Conservation (phyloP, 768 basidiomycete species). For the Lactarius pseudohatsudake region DNA sequence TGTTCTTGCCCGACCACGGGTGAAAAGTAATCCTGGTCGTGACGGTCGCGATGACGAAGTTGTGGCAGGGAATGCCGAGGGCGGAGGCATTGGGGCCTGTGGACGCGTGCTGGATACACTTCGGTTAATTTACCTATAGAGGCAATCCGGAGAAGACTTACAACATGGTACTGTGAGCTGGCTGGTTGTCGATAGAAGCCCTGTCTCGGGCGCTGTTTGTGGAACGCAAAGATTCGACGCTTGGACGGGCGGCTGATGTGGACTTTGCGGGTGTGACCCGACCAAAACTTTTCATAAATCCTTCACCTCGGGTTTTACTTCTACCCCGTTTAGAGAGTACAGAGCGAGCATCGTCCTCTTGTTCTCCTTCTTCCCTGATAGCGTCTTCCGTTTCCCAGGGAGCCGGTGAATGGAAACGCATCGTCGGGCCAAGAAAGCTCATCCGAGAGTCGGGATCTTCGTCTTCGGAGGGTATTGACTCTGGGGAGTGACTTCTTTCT, state of each 20-base stretch:
- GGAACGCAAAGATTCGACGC: slow-evolving; percentile 61
- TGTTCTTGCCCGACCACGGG: slow-evolving; percentile 40
- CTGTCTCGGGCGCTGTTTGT: slow-evolving; percentile 44
- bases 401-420: slow-evolving; percentile 77
- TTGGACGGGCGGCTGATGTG: slow-evolving; percentile 51
- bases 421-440: slow-evolving; percentile 78
- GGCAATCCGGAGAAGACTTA: slow-evolving; percentile 40
- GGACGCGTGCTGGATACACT: slow-evolving; percentile 49
- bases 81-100: slow-evolving; percentile 59
- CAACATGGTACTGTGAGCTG: slow-evolving; percentile 55
- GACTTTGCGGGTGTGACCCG: slow-evolving; percentile 37
- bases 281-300: slow-evolving; percentile 46
- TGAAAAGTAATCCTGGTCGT: slow-evolving; percentile 47
- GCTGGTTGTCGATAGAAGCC: slow-evolving; percentile 56
- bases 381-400: slow-evolving; percentile 73
- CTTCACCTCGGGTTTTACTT: slow-evolving; percentile 37
- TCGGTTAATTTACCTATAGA: slow-evolving; percentile 17
- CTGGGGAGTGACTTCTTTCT: slow-evolving; percentile 29
- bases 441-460: slow-evolving; percentile 52
- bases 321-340: slow-evolving; percentile 34
- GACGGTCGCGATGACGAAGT: slow-evolving; percentile 36
- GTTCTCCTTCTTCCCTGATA: slow-evolving; percentile 48
- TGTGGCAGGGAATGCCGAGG: slow-evolving; percentile 43
- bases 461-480: slow-evolving; percentile 40
- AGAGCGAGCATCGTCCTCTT: slow-evolving; percentile 40